phyloP scores from a whole-genome alignment of 768 basidiomycete species.

The Russula griseocarnosa region DNA sequence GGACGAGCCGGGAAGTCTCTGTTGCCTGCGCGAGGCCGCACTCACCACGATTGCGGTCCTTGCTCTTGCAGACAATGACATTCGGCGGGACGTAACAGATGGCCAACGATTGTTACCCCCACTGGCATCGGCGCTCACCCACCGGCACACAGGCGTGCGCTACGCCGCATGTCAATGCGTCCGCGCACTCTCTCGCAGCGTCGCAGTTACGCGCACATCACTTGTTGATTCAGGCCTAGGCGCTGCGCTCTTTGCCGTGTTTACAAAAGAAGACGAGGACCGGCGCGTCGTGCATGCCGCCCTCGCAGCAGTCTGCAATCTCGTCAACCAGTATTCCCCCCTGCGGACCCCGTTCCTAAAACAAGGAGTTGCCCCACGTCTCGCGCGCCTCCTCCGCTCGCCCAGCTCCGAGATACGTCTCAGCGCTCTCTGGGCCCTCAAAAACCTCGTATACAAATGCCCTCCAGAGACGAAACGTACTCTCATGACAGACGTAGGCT shows the following conservation, averaged over 20 bases:
- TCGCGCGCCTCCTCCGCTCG: constrained; percentile 54
- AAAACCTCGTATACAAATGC: constrained; percentile 73
- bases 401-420: constrained; percentile 55
- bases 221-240: constrained; percentile 82
- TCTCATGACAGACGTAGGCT: constrained; percentile 67
- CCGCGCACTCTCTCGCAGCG: constrained; percentile 72
- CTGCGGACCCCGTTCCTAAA: constrained; percentile 66
- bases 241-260: constrained; percentile 59
- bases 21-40: constrained; percentile 64
- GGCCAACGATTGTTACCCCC: constrained; percentile 51
- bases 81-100: constrained; percentile 65
- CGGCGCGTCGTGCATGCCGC: constrained; percentile 67
- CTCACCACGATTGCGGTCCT: constrained; percentile 73
- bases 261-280: constrained; percentile 57
- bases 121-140: constrained; percentile 52
- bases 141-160: constrained; percentile 68
- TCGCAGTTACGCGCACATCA: constrained; percentile 77
- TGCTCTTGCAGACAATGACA: constrained; percentile 65
- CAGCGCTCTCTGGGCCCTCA: constrained; percentile 82
- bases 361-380: constrained; percentile 59
- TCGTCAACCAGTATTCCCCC: constrained; percentile 84
- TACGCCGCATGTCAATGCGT: constrained; percentile 86
- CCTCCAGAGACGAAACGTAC: constrained; percentile 54
- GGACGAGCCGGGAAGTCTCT: constrained; percentile 59
- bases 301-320: constrained; percentile 74